These are phyloP conservation scores for Ogataea populi-albae DNA, from an alignment of 805 yeast species.

Conservation along the genomic window DNA sequence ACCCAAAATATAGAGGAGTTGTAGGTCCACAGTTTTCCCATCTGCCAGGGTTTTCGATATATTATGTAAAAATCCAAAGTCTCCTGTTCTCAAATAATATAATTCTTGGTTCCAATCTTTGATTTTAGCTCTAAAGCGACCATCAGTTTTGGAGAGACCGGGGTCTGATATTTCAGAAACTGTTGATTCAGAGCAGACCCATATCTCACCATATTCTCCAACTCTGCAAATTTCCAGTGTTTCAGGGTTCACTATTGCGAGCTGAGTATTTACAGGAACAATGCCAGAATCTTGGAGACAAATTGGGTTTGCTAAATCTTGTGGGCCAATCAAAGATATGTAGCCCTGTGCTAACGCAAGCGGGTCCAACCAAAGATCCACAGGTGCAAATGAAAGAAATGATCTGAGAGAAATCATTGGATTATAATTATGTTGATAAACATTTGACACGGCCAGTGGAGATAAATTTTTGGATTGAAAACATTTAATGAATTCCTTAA, in stretches of 20 bases:
- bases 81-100: constrained; percentile 84
- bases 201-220: constrained; percentile 95
- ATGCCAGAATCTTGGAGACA: constrained; percentile 92
- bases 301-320: constrained; percentile 63
- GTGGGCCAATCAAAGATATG: constrained; percentile 73
- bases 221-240: constrained; percentile 72
- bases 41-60: constrained; percentile 41
- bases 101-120: constrained; percentile 60
- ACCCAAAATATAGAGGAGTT: constrained; percentile 82
- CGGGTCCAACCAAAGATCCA: constrained; percentile 83
- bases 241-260: constrained; percentile 94
- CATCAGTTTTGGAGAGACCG: constrained; percentile 36
- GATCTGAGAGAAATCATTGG: constrained; percentile 85
- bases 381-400: constrained; percentile 83
- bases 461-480: constrained; percentile 65
- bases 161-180: constrained; percentile 44
- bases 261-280: constrained; percentile 91
- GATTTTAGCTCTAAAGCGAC: constrained; percentile 63
- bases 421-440: constrained; percentile 75
- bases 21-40: constrained; percentile 44
- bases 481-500: constrained; percentile 55
- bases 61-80: constrained; percentile 86
- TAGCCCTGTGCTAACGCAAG: constrained; percentile 87
- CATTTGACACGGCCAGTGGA: constrained; percentile 67
- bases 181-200: constrained; percentile 92